Conservation (phyloP, 371 early-diverging fungal species). For the Encephalitozoon cuniculi region DNA sequence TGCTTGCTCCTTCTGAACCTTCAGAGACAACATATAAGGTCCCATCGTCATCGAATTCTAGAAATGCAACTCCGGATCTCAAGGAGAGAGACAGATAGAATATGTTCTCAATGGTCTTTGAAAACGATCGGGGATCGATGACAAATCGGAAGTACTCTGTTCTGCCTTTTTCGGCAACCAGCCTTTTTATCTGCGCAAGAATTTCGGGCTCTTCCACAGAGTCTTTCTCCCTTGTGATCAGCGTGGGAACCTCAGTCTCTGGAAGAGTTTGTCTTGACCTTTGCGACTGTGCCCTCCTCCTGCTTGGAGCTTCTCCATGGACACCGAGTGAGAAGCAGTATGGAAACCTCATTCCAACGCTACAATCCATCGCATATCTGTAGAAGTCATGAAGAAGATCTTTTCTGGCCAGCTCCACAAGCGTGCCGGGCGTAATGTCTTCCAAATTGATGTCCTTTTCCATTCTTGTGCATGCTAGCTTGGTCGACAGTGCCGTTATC, state of each 20-base stretch:
- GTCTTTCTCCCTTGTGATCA: slow-evolving; percentile 3
- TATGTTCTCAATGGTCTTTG: slow-evolving; percentile 59
- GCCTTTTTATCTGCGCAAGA: slow-evolving; percentile 30
- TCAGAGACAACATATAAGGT: not conserved
- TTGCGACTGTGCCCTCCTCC: not conserved
- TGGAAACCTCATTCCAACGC: slow-evolving; percentile 11
- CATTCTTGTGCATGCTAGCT: slow-evolving; percentile 23
- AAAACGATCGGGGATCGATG: slow-evolving; percentile 46
- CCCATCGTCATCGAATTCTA: slow-evolving; percentile 1
- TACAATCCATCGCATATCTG: not conserved
- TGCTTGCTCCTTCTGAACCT: not conserved
- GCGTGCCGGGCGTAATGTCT: slow-evolving; percentile 5
- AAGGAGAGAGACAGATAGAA: slow-evolving; percentile 57
- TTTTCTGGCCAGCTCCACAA: slow-evolving; percentile 13
- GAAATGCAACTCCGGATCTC: slow-evolving; percentile 41
- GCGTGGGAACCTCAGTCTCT: not conserved
- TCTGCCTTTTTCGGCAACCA: slow-evolving; percentile 23
- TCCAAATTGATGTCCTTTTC: slow-evolving; percentile 26
- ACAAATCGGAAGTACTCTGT: slow-evolving; percentile 43
- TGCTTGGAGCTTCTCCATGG: not conserved
- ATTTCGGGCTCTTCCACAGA: slow-evolving; percentile 19
- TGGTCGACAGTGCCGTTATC: slow-evolving; percentile 33
- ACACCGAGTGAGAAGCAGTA: not conserved
- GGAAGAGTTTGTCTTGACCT: slow-evolving; percentile 17
- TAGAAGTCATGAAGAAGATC: not conserved